Percentiles rank a stretch among this genome's conserved stretches.
Evolutionary conservation across 768 basidiomycete genomes (phyloP).

Genomic region (Kwoniella pini): DNA sequence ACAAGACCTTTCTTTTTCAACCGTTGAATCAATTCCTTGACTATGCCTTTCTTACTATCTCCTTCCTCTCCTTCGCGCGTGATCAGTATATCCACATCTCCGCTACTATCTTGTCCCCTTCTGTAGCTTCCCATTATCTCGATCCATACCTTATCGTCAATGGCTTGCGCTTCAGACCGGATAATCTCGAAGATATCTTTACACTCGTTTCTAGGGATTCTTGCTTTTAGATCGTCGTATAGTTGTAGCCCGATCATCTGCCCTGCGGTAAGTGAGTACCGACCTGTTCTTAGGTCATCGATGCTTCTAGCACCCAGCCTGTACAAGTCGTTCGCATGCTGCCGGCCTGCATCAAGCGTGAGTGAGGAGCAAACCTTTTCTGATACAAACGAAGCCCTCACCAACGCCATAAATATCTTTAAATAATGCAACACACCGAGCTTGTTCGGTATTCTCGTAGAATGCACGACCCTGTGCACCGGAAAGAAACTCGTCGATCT

Average conservation of each 20-base stretch:
- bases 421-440: slow-evolving; percentile 58
- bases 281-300: slow-evolving; percentile 63
- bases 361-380: background rate
- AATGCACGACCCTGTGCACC: slow-evolving; percentile 32
- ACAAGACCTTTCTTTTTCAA: slow-evolving; percentile 66
- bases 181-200: slow-evolving; percentile 71
- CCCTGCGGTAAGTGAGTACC: slow-evolving; percentile 11
- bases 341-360: slow-evolving; percentile 55
- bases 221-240: slow-evolving; percentile 71
- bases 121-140: slow-evolving; percentile 92
- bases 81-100: slow-evolving; percentile 89
- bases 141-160: slow-evolving; percentile 72
- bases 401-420: slow-evolving; percentile 86
- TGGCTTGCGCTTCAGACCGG: slow-evolving; percentile 66
- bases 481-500: slow-evolving; percentile 48
- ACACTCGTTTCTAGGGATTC: slow-evolving; percentile 84
- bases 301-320: slow-evolving; percentile 73
- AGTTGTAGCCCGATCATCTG: slow-evolving; percentile 46
- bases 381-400: slow-evolving; percentile 52
- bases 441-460: slow-evolving; percentile 46
- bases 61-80: slow-evolving; percentile 73
- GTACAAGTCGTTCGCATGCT: slow-evolving; percentile 73
- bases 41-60: slow-evolving; percentile 69
- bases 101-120: slow-evolving; percentile 78
- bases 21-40: slow-evolving; percentile 62